Evolutionary conservation across 345 rosid genomes (phyloP), one percentile per base, ranked within the genome.

Genomic region (Lepidium sativum): DNA sequence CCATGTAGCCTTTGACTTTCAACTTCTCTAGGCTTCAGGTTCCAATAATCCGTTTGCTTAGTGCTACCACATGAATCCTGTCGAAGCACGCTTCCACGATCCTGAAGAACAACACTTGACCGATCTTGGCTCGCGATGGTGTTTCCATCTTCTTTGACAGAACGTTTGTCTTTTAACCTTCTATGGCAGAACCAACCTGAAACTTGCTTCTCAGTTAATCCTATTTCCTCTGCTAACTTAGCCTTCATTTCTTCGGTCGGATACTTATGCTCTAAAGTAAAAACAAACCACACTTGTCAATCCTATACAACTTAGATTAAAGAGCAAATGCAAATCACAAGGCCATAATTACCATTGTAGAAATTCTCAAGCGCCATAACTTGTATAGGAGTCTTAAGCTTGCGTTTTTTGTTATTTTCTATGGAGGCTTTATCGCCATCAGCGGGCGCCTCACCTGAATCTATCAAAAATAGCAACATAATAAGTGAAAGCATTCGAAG

Each of bases 161-260:
- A 72, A 64, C 80, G 84, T 75, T 83, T 87, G 61, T 92, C 97
- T 74, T 92, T 92, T 62, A 86, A 79, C 76, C 97, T 85, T 84
- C 96, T 82, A 78, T 89, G 98, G 72, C 98, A 92, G 80, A 92
- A 92, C 98, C 98, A 92, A 41, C 97, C 89, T 21, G 96, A 85
- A 73, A 92, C 81, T 86, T 92, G 97, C 71, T 87, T 92, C 78
- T 92, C 90, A 1, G 98, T 92, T 83, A 92, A 77, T 6, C 84
- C 89, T 41, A 87, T 49, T 74, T 81, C 73, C 67, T 76, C 87
- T 13, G 97, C 87, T 61, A 92, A 55, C 75, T 81, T 77, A 14
- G 63, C 70, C 72, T 87, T 92, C 91, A 86, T 79, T 77, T 89
- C 98, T 60, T 92, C 97, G 0, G 78, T 65, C 17, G 91, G 97